A percentile compares a stretch with the other conserved stretches of the same genome.
These are phyloP conservation scores for Microdochium paspali DNA, from an alignment of 2,329 filamentous ascomycete genomes.

Conservation along the genomic window DNA sequence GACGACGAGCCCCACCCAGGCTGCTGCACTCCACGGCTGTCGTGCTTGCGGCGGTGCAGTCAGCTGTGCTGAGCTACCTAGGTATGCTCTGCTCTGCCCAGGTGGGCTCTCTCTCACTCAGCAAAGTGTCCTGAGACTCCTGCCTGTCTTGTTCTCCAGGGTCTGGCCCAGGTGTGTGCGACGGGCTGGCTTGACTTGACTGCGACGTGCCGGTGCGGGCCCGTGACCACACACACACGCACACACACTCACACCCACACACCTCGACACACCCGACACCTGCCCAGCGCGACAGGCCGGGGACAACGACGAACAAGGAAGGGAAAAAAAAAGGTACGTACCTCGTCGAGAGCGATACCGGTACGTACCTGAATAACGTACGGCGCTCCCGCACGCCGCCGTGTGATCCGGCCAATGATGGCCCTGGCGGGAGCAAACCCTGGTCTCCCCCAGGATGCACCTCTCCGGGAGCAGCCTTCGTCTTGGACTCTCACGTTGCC, in stretches of 20 bases:
- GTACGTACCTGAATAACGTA: neutral
- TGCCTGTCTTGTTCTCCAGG: neutral
- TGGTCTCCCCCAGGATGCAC: conserved; percentile 1
- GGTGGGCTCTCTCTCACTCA: too few relatives aligned
- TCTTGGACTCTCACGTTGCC: neutral
- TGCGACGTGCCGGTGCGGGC: neutral
- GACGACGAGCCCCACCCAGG: neutral
- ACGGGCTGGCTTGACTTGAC: neutral
- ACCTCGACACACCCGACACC: too few relatives aligned
- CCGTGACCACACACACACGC: too few relatives aligned
- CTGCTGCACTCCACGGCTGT: neutral
- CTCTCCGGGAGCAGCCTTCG: neutral
- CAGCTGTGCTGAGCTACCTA: too few relatives aligned
- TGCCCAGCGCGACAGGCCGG: too few relatives aligned
- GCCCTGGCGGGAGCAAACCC: neutral
- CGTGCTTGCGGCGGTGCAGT: too few relatives aligned
- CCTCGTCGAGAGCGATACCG: neutral
- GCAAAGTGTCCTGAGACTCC: too few relatives aligned
- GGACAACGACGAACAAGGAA: too few relatives aligned
- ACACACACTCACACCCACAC: too few relatives aligned
- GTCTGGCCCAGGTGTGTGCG: neutral
- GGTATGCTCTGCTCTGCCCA: too few relatives aligned
- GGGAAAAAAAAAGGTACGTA: too few relatives aligned
- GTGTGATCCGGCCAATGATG: neutral
- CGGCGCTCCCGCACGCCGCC: neutral